phyloP scores from a whole-genome alignment of 2,329 filamentous ascomycete genomes.

The Coniella vitis region DNA sequence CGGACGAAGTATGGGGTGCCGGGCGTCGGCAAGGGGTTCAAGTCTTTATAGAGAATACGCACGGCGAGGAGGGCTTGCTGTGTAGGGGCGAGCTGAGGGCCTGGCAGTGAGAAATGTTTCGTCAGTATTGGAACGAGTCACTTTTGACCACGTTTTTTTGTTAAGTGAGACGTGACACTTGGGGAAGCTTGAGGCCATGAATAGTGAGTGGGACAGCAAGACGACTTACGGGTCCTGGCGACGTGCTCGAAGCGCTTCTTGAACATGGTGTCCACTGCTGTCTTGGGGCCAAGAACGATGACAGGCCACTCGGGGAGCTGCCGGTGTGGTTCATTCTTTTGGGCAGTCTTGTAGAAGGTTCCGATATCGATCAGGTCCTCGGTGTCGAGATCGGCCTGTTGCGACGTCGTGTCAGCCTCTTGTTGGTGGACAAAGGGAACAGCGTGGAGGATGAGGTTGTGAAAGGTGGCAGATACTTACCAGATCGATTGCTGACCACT shows the following conservation, averaged over 20 bases:
- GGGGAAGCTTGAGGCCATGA: too few relatives aligned
- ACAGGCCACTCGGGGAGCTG: constrained; percentile 1
- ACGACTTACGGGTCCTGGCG: neutral
- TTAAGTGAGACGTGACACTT: too few relatives aligned
- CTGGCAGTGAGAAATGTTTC: neutral
- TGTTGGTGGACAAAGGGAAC: too few relatives aligned
- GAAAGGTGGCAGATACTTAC: too few relatives aligned
- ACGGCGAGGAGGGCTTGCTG: neutral
- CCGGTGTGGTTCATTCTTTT: neutral
- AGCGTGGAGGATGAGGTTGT: too few relatives aligned
- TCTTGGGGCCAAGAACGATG: neutral
- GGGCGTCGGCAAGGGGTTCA: neutral
- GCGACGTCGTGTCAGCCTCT: too few relatives aligned
- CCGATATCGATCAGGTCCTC: neutral
- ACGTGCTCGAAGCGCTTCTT: neutral
- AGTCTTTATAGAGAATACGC: neutral
- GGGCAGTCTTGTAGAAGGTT: neutral
- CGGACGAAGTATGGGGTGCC: neutral
- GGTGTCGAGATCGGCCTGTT: neutral
- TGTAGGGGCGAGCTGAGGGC: neutral
- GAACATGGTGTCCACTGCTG: neutral
- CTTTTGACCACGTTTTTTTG: too few relatives aligned
- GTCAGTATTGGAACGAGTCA: too few relatives aligned
- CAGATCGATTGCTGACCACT: too few relatives aligned
- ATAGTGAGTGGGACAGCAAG: neutral